Percentiles rank a stretch among this genome's conserved stretches.
Evolutionary conservation across 495 filamentous ascomycete species (phyloP).

Genomic region (Tuber borchii): DNA sequence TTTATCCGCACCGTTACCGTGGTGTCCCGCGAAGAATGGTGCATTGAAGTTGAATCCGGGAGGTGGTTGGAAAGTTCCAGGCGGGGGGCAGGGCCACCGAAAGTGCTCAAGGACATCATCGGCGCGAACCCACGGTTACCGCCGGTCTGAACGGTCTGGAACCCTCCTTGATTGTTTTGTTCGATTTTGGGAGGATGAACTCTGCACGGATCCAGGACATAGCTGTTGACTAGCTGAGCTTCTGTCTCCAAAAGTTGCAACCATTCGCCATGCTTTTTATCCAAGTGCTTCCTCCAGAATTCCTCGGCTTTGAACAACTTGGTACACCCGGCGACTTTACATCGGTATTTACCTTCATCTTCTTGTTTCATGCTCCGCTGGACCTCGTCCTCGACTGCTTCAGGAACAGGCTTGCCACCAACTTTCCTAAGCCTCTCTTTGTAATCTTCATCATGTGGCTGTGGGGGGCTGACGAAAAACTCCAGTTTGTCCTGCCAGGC

Average conservation of each 20-base stretch:
- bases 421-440: slow-evolving; percentile 57
- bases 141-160: slow-evolving; percentile 31
- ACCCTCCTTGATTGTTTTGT: slow-evolving; percentile 70
- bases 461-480: slow-evolving; percentile 40
- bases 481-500: slow-evolving; percentile 98
- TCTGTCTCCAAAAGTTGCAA: slow-evolving; percentile 70
- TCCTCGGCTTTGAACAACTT: slow-evolving; percentile 95
- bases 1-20: slow-evolving; percentile 30
- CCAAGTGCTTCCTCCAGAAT: slow-evolving; percentile 97
- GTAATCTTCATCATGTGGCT: slow-evolving; percentile 73
- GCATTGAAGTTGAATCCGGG: slow-evolving; percentile 75
- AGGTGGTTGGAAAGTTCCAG: slow-evolving; percentile 62
- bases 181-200: slow-evolving; percentile 94
- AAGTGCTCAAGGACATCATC: slow-evolving; percentile 31
- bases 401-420: slow-evolving; percentile 78
- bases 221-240: slow-evolving; percentile 85
- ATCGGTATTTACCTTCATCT: slow-evolving; percentile 91
- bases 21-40: slow-evolving; percentile 31
- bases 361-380: slow-evolving; percentile 88
- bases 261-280: slow-evolving; percentile 92
- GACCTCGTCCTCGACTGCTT: slow-evolving; percentile 80
- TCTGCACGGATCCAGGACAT: slow-evolving; percentile 90
- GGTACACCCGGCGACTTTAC: slow-evolving; percentile 88
- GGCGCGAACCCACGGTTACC: slow-evolving; percentile 33
- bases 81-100: slow-evolving; percentile 32